Base-by-base conservation (phyloP, 495 filamentous ascomycete genomes). In the Cryomyces minteri region DNA sequence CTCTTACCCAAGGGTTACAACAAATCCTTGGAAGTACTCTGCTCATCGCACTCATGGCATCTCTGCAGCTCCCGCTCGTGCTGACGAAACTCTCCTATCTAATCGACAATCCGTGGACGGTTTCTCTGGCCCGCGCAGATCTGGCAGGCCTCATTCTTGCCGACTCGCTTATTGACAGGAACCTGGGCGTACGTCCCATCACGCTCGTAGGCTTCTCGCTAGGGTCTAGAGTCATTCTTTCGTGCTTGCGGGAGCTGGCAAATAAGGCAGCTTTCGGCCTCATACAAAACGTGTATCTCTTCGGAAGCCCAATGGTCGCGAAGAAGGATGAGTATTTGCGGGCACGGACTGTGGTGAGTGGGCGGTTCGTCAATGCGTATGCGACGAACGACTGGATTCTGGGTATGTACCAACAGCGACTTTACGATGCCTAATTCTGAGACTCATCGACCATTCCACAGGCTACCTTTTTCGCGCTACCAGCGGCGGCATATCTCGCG, bases 41-140 rank as follows among this genome's bases (percentile, higher is more conserved):
- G 48, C 63, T 99, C 28, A 75, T 88, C 30, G 70, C 77, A 43
- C 65, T 99, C 18, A 95, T 99, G 90, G 79, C 88, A 43, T 85
- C 86, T 30, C 63, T 99, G n/a, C 86, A 92, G 60, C 64, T 96
- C 5, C 90, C 90, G 3, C 76, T 99, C 31, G 79, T 95, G 4
- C 69, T 99, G 25, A 86, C 88, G 4, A 99, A 99, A 56, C 77
- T 99, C 6, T 73, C 90, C 4, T 99, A 99, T 55, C 68, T 99
- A 6, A 94, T 99, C 54, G 90, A 99, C 61, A 99, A 99, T 51
- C 90, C 90, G 0, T 99, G 90, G 90, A 84, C 77, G 11, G 88
- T 94, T 12, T 96, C 92, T 3, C 71, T 94, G 28, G 84, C 85
- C 48, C 80, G 90, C 46, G 92, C 90, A 34, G 82, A 80, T 50